Conservation (phyloP, 1,284 basidiomycete genomes). For the Cystobasidium sp. region DNA sequence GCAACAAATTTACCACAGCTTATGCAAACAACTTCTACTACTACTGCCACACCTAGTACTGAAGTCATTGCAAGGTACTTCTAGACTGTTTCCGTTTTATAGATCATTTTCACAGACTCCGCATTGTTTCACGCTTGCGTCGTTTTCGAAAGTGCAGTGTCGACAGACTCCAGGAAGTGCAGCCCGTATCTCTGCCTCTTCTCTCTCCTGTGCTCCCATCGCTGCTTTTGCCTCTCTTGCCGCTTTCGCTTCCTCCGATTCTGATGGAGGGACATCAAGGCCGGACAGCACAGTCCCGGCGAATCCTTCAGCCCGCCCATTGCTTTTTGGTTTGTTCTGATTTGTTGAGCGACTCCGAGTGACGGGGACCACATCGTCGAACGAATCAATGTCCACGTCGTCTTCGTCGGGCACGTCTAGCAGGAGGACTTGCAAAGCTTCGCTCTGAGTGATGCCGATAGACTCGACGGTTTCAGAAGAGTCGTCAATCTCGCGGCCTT, state of each 20-base stretch:
- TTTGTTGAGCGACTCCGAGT: not conserved
- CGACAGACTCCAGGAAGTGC: constrained; percentile 15
- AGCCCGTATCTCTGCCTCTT: constrained; percentile 17
- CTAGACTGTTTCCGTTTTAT: not conserved
- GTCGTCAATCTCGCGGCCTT: constrained; percentile 68
- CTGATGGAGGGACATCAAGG: not conserved
- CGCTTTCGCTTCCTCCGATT: not conserved
- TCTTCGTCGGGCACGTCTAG: constrained; percentile 68
- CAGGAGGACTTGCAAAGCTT: constrained; percentile 67
- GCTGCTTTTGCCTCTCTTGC: not conserved
- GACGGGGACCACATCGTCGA: constrained; percentile 55
- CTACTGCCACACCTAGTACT: too few relatives aligned
- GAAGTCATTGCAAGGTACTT: not conserved
- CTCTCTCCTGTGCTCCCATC: not conserved
- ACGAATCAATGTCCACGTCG: constrained; percentile 62
- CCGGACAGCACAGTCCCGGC: constrained; percentile 28
- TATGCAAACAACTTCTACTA: too few relatives aligned
- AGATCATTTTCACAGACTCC: constrained; percentile 28
- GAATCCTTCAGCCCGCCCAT: constrained; percentile 31
- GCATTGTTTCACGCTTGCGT: not conserved
- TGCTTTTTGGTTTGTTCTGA: constrained; percentile 21
- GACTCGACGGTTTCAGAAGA: constrained; percentile 65
- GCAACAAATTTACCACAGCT: too few relatives aligned
- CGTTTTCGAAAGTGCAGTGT: constrained; percentile 24
- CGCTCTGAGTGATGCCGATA: constrained; percentile 68